A percentile compares a stretch with the other conserved stretches of the same genome.
phyloP scores from a whole-genome alignment of 345 rosid species.

The Sisymbrium irio region DNA sequence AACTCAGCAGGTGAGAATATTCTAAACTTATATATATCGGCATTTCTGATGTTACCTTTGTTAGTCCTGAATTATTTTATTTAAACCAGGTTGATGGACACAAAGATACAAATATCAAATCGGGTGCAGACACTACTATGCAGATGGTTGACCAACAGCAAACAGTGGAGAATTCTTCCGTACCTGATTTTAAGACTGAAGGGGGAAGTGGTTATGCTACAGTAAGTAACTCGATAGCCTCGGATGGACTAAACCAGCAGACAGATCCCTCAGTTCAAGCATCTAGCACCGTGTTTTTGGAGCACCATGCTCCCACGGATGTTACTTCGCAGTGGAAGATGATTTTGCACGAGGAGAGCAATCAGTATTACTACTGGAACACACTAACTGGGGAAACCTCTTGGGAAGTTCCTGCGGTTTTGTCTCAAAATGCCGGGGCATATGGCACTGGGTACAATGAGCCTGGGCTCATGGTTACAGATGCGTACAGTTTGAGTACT shows the following conservation, averaged over 20 bases:
- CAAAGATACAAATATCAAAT: slow-evolving; percentile 38
- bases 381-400: slow-evolving; percentile 94
- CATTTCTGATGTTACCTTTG: neutral
- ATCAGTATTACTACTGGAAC: slow-evolving; percentile 92
- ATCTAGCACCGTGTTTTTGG: slow-evolving; percentile 41
- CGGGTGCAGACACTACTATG: slow-evolving; percentile 31
- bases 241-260: slow-evolving; percentile 40
- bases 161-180: slow-evolving; percentile 32
- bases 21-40: neutral
- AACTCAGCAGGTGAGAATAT: slow-evolving; percentile 51
- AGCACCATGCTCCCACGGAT: slow-evolving; percentile 48
- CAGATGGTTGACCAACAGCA: slow-evolving; percentile 37
- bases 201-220: slow-evolving; percentile 32
- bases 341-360: slow-evolving; percentile 86
- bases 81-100: slow-evolving; percentile 43
- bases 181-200: slow-evolving; percentile 29
- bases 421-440: slow-evolving; percentile 42
- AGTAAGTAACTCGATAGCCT: slow-evolving; percentile 30
- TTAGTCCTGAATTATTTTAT: slow-evolving; percentile 17
- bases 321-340: slow-evolving; percentile 70
- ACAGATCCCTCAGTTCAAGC: slow-evolving; percentile 36
- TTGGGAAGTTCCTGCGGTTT: slow-evolving; percentile 76
- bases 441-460: slow-evolving; percentile 37
- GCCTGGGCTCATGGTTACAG: slow-evolving; percentile 29
- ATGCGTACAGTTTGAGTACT: slow-evolving; percentile 30